Base-by-base conservation (phyloP, 2,329 filamentous ascomycete genomes). In the Xylariaceae sp. region DNA sequence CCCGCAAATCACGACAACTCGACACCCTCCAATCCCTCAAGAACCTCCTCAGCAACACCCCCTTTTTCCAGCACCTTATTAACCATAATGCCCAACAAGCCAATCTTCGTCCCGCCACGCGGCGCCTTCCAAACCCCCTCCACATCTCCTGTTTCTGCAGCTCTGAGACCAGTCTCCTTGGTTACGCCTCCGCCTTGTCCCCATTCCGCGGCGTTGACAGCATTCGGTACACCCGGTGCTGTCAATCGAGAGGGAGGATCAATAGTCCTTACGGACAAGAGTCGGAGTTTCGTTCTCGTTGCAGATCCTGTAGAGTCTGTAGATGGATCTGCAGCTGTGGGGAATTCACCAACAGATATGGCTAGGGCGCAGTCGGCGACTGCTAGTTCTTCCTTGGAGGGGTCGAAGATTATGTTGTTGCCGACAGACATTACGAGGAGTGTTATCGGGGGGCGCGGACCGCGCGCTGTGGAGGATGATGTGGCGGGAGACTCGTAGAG, bases 331-430 rank as follows among this genome's bases (percentile, higher is more conserved):
- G 19, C 47, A 12, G 63, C 60, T 14, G 63, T 50, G 13, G 63
- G 60, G 33, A 67, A 66, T 60, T 82, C 81, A 14, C 83, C 83
- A 33, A 96, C 80, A 0, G 91, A 96, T 5, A 97, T 82, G 1
- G 93, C 94, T 42, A 97, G 77, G 3, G 94, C 89, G 12, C 87
- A 84, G 65, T 97, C 93, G 1, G 94, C 94, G 4, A 97, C 93
- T 2, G 91, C 89, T 14, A 99, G 84, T 71, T 99, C 94, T 69
- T 97, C 92, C 60, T 87, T 86, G 47, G 84, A 87, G 0, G 94
- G 93, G 69, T 99, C 94, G 73, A 97, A 97, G 59, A 99, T 88
- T 71, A 96, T 86, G 68, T 94, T 97, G 53, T 87, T 79, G 52
- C 88, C 89, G 0, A 96, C 87, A 3, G 88, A 84, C 70, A 96